Evolutionary conservation across 176 grass and related monocot genomes (phyloP).

Genomic region (Aechmea fasciata): DNA sequence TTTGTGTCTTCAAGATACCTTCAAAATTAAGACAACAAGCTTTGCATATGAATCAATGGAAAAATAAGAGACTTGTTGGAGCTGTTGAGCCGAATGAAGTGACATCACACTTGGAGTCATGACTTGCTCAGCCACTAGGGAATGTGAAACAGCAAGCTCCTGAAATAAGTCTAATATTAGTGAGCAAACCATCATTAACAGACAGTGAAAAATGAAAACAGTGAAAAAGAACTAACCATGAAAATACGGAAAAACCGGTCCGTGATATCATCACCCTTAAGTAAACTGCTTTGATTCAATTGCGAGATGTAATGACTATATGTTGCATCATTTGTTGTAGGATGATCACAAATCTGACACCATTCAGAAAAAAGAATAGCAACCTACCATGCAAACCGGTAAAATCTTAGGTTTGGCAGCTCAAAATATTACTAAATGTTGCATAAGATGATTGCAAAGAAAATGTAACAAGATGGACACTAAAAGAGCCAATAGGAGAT

Average conservation of each 20-base stretch:
- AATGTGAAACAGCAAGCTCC: slow-evolving; percentile 66
- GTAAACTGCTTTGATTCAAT: slow-evolving; percentile 67
- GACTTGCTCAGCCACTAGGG: slow-evolving; percentile 51
- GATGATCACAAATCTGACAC: slow-evolving; percentile 85
- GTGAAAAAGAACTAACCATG: slow-evolving; percentile 28
- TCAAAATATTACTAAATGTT: not conserved
- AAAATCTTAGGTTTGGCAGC: not conserved
- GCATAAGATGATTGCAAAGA: not conserved
- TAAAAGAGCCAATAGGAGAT: not conserved
- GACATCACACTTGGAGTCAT: slow-evolving; percentile 32
- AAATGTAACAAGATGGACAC: slow-evolving; percentile 7
- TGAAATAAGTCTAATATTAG: slow-evolving; percentile 29
- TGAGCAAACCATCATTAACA: not conserved
- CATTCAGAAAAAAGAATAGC: slow-evolving; percentile 68
- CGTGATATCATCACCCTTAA: slow-evolving; percentile 81
- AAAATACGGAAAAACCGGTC: slow-evolving; percentile 75
- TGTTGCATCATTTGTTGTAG: slow-evolving; percentile 53
- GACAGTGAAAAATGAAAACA: not conserved
- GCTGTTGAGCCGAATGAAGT: slow-evolving; percentile 36
- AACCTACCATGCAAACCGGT: slow-evolving; percentile 30
- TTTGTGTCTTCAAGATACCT: slow-evolving; percentile 36
- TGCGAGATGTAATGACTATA: slow-evolving; percentile 69
- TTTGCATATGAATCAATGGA: slow-evolving; percentile 86
- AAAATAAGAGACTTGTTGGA: slow-evolving; percentile 62
- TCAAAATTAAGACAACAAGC: slow-evolving; percentile 60